A percentile compares a stretch with the other conserved stretches of the same genome.
These are phyloP conservation scores for Hypoxylon trugodes DNA, from an alignment of 495 filamentous ascomycete genomes.

Conservation along the genomic window DNA sequence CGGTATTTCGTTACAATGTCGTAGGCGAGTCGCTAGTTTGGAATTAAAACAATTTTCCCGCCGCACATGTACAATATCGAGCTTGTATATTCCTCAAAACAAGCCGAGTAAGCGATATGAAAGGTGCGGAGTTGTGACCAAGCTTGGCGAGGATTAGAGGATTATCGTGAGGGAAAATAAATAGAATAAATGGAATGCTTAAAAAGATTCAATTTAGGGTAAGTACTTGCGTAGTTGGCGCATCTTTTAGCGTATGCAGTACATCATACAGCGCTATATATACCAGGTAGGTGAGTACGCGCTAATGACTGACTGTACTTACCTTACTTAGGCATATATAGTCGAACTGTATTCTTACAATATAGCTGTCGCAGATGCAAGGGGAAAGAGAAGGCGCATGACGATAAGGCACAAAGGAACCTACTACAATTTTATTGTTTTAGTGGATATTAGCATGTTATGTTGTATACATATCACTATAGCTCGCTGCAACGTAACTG, in stretches of 20 bases:
- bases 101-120: neutral
- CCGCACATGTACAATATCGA: neutral
- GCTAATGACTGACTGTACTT: no score
- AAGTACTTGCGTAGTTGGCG: constrained; percentile 14
- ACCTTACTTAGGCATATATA: no score
- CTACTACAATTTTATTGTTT: no score
- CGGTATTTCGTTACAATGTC: constrained; percentile 17
- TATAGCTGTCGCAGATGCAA: constrained; percentile 21
- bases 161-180: constrained; percentile 19
- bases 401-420: constrained; percentile 24
- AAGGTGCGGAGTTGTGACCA: neutral
- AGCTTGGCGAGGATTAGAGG: constrained; percentile 3
- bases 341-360: no score
- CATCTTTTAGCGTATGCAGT: constrained; percentile 2
- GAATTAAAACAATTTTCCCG: constrained; percentile 16
- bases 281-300: neutral
- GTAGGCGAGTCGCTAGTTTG: constrained; percentile 10
- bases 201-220: constrained; percentile 16
- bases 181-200: neutral
- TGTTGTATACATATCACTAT: no score
- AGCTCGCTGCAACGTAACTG: neutral
- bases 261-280: neutral
- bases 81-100: neutral
- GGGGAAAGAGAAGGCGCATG: constrained; percentile 29
- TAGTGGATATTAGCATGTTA: no score